These are phyloP conservation scores for Vitis labrusca DNA, from an alignment of 164 flowering plant genomes.

Conservation along the genomic window DNA sequence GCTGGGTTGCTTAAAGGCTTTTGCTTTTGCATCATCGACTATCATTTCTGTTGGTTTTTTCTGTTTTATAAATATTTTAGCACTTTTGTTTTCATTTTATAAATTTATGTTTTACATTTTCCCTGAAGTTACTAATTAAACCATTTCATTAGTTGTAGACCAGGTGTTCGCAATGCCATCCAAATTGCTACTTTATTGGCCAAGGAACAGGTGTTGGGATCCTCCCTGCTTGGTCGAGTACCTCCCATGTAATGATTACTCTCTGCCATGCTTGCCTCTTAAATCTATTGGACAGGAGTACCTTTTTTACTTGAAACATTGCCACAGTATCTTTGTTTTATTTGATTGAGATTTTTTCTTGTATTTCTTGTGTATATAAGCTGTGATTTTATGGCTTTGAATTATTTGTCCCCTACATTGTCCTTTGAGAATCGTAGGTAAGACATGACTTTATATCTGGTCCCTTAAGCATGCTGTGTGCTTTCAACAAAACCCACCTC, in stretches of 20 bases:
- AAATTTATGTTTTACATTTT: constrained; percentile 6
- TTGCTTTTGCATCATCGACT: background rate
- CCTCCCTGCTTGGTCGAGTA: constrained; percentile 75
- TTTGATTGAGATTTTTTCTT: too few species aligned
- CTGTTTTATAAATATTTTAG: too few species aligned
- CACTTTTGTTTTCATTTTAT: constrained; percentile 2
- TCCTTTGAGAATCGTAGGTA: too few species aligned
- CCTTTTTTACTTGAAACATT: too few species aligned
- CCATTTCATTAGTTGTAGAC: constrained; percentile 43
- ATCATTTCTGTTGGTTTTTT: background rate
- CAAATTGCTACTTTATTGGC: constrained; percentile 69
- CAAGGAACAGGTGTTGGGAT: constrained; percentile 72
- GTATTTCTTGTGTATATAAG: too few species aligned
- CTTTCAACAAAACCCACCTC: too few species aligned
- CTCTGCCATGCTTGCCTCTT: constrained; percentile 6
- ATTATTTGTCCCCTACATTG: too few species aligned
- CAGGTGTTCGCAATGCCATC: constrained; percentile 92
- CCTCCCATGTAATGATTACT: constrained; percentile 65
- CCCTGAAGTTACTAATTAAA: constrained; percentile 17
- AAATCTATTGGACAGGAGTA: background rate
- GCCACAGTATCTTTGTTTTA: too few species aligned
- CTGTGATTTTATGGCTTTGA: too few species aligned
- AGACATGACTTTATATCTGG: too few species aligned
- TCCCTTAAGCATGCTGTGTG: too few species aligned
- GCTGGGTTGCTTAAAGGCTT: background rate